These are phyloP conservation scores for Achaetomiella virescens DNA, from an alignment of 495 filamentous ascomycete species.

Conservation along the genomic window DNA sequence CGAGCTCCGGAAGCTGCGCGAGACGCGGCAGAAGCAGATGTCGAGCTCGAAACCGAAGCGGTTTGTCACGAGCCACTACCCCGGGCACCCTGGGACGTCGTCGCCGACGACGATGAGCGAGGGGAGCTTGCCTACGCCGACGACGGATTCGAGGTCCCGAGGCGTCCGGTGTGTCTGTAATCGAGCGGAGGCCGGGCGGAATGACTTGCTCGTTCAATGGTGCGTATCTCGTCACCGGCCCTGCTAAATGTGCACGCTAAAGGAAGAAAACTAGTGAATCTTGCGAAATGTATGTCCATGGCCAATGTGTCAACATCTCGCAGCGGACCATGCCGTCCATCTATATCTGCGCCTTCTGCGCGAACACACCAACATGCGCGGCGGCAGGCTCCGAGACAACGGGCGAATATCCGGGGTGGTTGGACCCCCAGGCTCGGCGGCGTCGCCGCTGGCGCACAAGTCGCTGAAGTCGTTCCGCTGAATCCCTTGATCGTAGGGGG, in stretches of 20 bases:
- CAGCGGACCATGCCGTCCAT: slow-evolving; percentile 59
- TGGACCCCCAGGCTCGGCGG: slow-evolving; percentile 22
- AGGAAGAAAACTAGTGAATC: slow-evolving; percentile 55
- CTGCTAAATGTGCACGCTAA: slow-evolving; percentile 4
- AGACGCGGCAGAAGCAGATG: slow-evolving; percentile 52
- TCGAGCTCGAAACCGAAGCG: slow-evolving; percentile 28
- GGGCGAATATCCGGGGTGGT: slow-evolving; percentile 32
- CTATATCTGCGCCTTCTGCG: slow-evolving; percentile 77
- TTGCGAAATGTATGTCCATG: slow-evolving; percentile 81
- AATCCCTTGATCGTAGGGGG: too few relatives aligned
- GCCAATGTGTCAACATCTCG: slow-evolving; percentile 67
- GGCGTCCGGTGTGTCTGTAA: slow-evolving; percentile 70
- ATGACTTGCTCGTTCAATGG: slow-evolving; percentile 81
- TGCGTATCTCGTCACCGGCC: slow-evolving; percentile 31
- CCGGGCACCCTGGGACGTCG: slow-evolving; percentile 36
- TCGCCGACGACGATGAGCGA: slow-evolving; percentile 61
- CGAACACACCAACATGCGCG: slow-evolving; percentile 65
- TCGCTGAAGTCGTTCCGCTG: slow-evolving; percentile 52
- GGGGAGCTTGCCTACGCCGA: slow-evolving; percentile 60
- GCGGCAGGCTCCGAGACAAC: slow-evolving; percentile 55
- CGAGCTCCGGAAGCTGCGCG: slow-evolving; percentile 68
- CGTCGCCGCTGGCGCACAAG: slow-evolving; percentile 51
- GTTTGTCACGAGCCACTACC: slow-evolving; percentile 10
- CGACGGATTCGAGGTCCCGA: slow-evolving; percentile 51
- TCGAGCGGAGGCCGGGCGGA: slow-evolving; percentile 41